Evolutionary conservation across 2,329 filamentous ascomycete genomes (phyloP).

Genomic region (Colletotrichum aenigma): DNA sequence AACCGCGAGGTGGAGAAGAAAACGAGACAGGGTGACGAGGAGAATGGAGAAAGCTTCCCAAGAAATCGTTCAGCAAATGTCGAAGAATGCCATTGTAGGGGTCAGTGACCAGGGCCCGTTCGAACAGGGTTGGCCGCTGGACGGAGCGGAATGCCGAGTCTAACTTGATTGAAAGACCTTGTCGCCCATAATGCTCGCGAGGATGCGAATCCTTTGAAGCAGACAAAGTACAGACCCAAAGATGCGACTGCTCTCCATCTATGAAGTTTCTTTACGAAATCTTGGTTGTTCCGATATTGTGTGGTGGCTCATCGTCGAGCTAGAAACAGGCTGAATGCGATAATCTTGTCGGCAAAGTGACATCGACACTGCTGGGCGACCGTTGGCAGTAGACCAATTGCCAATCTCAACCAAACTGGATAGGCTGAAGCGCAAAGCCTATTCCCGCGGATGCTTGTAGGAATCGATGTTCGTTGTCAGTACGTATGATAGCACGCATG

Average conservation of each 20-base stretch:
- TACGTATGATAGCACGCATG: not conserved
- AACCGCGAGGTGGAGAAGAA: not conserved
- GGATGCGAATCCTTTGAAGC: not conserved
- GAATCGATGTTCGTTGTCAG: not conserved
- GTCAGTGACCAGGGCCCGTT: not conserved
- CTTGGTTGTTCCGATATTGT: not conserved
- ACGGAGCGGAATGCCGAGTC: constrained; percentile 21
- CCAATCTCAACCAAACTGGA: not conserved
- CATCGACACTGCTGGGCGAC: not conserved
- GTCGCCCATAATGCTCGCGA: not conserved
- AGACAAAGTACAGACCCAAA: not conserved
- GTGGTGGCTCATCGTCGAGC: not conserved
- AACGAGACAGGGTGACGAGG: not conserved
- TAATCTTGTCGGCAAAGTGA: not conserved
- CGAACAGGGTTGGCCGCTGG: constrained; percentile 11
- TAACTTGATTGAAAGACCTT: constrained; percentile 10
- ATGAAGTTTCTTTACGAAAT: not conserved
- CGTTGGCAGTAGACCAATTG: not conserved
- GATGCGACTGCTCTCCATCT: not conserved
- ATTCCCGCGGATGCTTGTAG: not conserved
- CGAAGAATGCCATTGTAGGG: constrained; percentile 4
- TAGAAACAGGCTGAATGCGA: constrained; percentile 6
- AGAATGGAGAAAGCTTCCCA: not conserved
- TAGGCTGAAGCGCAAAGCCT: not conserved
- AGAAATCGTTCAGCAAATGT: constrained; percentile 7